Conservation (phyloP, 192 early-diverging fungal species). For the Entomortierella lignicola region DNA sequence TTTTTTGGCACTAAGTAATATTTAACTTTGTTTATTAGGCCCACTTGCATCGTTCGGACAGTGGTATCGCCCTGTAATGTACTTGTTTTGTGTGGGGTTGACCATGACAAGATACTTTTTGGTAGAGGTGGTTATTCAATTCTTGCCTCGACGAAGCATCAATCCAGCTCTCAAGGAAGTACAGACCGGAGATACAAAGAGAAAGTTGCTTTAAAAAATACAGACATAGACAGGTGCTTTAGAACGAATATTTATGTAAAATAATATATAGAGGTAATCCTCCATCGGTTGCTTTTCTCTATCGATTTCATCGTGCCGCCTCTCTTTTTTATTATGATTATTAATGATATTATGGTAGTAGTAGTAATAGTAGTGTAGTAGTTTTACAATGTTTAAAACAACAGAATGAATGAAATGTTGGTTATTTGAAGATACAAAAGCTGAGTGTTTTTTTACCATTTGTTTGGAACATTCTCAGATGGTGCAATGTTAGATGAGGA, state of each 20-base stretch:
- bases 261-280: no score
- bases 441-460: background rate
- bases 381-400: no score
- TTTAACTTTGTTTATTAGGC: slow-evolving; percentile 21
- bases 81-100: slow-evolving; percentile 50
- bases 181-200: background rate
- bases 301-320: no score
- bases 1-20: no score
- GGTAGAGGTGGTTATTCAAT: slow-evolving; percentile 49
- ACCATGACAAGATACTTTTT: slow-evolving; percentile 49
- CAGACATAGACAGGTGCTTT: background rate
- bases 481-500: slow-evolving; percentile 1
- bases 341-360: no score
- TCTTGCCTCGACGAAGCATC: slow-evolving; percentile 37
- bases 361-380: no score
- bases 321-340: no score
- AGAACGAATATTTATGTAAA: no score
- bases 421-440: background rate
- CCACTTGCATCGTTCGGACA: slow-evolving; percentile 52
- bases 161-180: background rate
- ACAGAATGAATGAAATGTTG: no score
- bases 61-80: slow-evolving; percentile 57
- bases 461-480: background rate
- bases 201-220: slow-evolving; percentile 12
- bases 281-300: no score